Percentiles rank a stretch among this genome's conserved stretches.
Conservation (phyloP, 2,329 filamentous ascomycete species). For the Waltergamsia citrina region DNA sequence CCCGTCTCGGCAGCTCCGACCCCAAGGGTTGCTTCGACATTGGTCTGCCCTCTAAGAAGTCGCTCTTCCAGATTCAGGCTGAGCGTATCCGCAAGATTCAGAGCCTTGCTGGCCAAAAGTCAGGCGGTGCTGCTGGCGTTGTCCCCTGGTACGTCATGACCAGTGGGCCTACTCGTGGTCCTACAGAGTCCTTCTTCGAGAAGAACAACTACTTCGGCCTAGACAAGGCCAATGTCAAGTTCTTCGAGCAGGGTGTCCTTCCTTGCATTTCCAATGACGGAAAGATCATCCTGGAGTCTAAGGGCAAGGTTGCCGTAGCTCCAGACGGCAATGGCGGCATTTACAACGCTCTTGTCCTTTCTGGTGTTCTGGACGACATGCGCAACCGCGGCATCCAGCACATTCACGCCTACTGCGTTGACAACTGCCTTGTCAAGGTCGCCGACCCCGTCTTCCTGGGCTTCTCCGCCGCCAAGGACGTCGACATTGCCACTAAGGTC, state of each 20-base stretch:
- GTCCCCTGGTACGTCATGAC: conserved; percentile 99
- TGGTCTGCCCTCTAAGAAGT: conserved; percentile 84
- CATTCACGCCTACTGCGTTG: conserved; percentile 95
- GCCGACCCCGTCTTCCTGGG: conserved; percentile 93
- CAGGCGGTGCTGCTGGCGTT: conserved; percentile 44
- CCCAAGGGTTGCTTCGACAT: conserved; percentile 98
- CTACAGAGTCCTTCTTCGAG: conserved; percentile 90
- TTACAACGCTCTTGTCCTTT: conserved; percentile 80
- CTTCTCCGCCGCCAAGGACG: conserved; percentile 77
- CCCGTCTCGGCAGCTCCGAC: conserved; percentile 83
- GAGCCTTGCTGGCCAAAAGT: conserved; percentile 64
- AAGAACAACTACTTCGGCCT: conserved; percentile 88
- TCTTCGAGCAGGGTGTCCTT: conserved; percentile 95
- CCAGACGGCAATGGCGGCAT: conserved; percentile 96
- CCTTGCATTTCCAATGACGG: conserved; percentile 96
- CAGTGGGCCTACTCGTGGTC: conserved; percentile 81
- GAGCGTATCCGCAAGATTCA: conserved; percentile 87
- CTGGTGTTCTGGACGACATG: conserved; percentile 81
- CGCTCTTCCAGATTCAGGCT: conserved; percentile 94
- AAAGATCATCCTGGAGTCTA: conserved; percentile 90
- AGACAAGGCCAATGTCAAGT: conserved; percentile 71
- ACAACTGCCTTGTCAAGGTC: conserved; percentile 99
- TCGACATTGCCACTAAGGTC: conserved; percentile 98
- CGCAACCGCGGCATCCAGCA: conserved; percentile 82
- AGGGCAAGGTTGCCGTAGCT: conserved; percentile 85